Evolutionary conservation across 768 basidiomycete genomes (phyloP).

Genomic region (Boletus rubroflammeus): DNA sequence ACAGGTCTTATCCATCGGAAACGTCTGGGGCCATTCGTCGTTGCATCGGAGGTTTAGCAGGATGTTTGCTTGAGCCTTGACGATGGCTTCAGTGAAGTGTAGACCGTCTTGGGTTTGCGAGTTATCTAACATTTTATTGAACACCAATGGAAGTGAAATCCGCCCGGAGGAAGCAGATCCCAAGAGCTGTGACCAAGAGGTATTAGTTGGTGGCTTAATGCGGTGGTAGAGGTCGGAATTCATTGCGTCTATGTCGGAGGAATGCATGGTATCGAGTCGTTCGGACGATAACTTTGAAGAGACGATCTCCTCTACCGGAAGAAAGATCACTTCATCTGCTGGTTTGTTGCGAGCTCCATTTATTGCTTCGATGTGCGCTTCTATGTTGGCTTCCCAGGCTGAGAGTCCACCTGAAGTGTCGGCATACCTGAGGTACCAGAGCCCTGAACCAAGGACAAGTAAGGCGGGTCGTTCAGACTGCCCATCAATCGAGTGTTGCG

Average conservation of each 20-base stretch:
- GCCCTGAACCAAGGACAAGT: constrained; percentile 78
- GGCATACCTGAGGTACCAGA: constrained; percentile 86
- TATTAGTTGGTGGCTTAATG: constrained; percentile 38
- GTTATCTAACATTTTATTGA: constrained; percentile 75
- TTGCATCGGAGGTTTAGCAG: constrained; percentile 83
- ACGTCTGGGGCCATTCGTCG: constrained; percentile 54
- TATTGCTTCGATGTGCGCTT: constrained; percentile 55
- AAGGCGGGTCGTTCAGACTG: constrained; percentile 48
- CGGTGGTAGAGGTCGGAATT: constrained; percentile 80
- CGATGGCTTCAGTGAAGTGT: constrained; percentile 65
- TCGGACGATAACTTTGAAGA: constrained; percentile 59
- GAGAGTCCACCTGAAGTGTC: constrained; percentile 68
- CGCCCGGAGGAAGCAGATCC: constrained; percentile 24
- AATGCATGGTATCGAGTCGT: constrained; percentile 64
- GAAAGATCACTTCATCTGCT: constrained; percentile 71
- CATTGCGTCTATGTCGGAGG: constrained; percentile 86
- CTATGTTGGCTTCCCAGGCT: constrained; percentile 75
- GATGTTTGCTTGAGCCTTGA: constrained; percentile 69
- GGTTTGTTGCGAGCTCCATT: constrained; percentile 35
- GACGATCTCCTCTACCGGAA: constrained; percentile 76
- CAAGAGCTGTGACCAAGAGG: constrained; percentile 31
- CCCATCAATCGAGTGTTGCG: background rate
- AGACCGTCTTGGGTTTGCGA: constrained; percentile 81
- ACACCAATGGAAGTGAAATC: constrained; percentile 67
- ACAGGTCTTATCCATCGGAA: constrained; percentile 73